Conservation (phyloP, 441 rosid species). For the Jatropha multifida region DNA sequence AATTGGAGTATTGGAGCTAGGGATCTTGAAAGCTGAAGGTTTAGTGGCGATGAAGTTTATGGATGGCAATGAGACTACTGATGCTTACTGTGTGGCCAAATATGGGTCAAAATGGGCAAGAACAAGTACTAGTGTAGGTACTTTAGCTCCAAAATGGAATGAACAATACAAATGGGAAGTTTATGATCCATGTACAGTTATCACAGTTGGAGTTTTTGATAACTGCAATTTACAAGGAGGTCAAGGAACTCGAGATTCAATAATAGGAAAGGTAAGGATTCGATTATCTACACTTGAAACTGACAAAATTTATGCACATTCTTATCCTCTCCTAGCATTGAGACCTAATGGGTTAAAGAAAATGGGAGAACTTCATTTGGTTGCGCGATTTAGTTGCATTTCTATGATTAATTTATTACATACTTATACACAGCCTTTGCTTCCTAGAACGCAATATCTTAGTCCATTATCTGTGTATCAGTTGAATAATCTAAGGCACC, state of each 20-base stretch:
- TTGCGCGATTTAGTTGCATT: conserved; percentile 33
- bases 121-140: conserved; percentile 37
- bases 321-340: conserved; percentile 40
- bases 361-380: conserved; percentile 44
- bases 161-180: conserved; percentile 57
- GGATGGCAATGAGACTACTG: conserved; percentile 32
- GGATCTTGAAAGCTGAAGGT: conserved; percentile 38
- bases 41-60: conserved; percentile 35
- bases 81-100: conserved; percentile 48
- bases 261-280: conserved; percentile 34
- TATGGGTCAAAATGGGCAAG: conserved; percentile 49
- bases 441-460: conserved; percentile 34
- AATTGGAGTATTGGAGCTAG: conserved; percentile 43
- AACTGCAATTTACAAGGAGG: conserved; percentile 32
- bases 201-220: conserved; percentile 50
- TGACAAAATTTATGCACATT: conserved; percentile 33
- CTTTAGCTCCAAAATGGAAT: conserved; percentile 43
- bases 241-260: conserved; percentile 23
- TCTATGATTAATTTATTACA: conserved; percentile 26
- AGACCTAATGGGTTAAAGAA: conserved; percentile 38
- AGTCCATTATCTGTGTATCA: conserved; percentile 33
- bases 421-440: conserved; percentile 25
- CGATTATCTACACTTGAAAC: conserved; percentile 41
- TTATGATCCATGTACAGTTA: conserved; percentile 46
- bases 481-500: conserved; percentile 31